Evolutionary conservation across 495 filamentous ascomycete genomes (phyloP).

Genomic region (Niebla homalea): DNA sequence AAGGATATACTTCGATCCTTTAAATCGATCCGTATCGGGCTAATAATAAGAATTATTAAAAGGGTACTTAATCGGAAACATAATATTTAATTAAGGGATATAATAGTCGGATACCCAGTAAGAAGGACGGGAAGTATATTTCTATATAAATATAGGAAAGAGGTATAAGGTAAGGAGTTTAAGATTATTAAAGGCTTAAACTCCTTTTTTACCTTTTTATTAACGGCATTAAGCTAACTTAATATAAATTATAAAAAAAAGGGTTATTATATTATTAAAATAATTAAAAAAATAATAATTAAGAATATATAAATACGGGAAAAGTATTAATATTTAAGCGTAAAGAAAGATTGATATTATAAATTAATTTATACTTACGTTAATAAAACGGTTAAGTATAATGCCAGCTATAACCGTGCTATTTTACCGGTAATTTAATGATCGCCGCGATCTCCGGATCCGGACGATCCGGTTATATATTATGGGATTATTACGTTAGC

Average conservation of each 20-base stretch:
- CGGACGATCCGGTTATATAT: slow-evolving; percentile 15
- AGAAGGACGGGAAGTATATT: background rate
- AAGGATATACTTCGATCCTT: slow-evolving; percentile 29
- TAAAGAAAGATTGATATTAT: slow-evolving; percentile 21
- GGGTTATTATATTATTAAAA: background rate
- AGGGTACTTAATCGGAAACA: slow-evolving; percentile 20
- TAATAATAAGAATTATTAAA: slow-evolving; percentile 39
- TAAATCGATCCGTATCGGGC: slow-evolving; percentile 26
- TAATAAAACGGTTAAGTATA: slow-evolving; percentile 7
- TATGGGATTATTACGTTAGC: slow-evolving; percentile 25
- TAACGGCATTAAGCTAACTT: background rate
- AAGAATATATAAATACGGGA: slow-evolving; percentile 3
- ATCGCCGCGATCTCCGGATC: slow-evolving; percentile 6
- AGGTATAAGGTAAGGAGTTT: background rate
- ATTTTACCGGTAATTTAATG: slow-evolving; percentile 13
- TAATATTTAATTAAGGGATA: slow-evolving; percentile 21
- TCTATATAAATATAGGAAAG: background rate
- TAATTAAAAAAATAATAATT: slow-evolving; percentile 3
- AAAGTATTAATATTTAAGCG: slow-evolving; percentile 9
- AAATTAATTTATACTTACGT: slow-evolving; percentile 20
- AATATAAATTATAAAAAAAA: background rate
- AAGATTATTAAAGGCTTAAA: background rate
- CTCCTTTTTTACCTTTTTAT: too few relatives aligned
- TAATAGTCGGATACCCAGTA: slow-evolving; percentile 15
- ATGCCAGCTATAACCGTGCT: background rate